Conservation (phyloP, 805 yeast species). For the Sugiyamaella floridensis region DNA sequence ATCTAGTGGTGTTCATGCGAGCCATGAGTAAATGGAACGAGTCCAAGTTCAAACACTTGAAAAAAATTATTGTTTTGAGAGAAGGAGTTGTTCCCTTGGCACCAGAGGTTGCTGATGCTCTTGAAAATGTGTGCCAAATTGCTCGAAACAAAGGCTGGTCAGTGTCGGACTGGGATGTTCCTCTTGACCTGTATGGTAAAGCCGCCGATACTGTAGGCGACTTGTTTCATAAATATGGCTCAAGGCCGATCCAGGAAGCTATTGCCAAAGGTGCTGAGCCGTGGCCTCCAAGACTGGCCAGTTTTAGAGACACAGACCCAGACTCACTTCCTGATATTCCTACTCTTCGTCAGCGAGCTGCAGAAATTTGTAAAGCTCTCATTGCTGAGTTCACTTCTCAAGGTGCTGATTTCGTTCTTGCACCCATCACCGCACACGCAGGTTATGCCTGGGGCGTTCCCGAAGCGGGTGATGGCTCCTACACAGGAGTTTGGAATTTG, state of each 20-base stretch:
- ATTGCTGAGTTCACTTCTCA: neutral
- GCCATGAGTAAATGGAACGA: neutral
- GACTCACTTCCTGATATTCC: neutral
- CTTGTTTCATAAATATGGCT: slow-evolving; percentile 1
- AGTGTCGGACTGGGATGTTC: slow-evolving; percentile 1
- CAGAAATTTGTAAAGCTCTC: neutral
- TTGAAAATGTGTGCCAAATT: neutral
- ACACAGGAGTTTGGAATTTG: slow-evolving; percentile 9
- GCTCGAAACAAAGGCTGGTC: neutral
- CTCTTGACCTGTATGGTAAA: neutral
- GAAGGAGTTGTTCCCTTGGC: neutral
- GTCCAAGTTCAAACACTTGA: neutral
- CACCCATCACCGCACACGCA: slow-evolving; percentile 2
- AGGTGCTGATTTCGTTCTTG: slow-evolving; percentile 3
- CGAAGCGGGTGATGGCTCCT: slow-evolving; percentile 4
- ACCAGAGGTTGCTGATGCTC: neutral
- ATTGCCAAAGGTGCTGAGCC: slow-evolving; percentile 5
- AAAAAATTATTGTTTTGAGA: neutral
- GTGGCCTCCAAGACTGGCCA: slow-evolving; percentile 6
- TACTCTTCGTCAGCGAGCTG: neutral
- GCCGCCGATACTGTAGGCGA: neutral
- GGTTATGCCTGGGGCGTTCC: slow-evolving; percentile 4
- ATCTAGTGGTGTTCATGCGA: neutral
- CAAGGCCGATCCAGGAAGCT: slow-evolving; percentile 1
- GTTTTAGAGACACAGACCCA: neutral